These are phyloP conservation scores for Mallotus japonicus DNA, from an alignment of 441 rosid genomes.

Conservation along the genomic window DNA sequence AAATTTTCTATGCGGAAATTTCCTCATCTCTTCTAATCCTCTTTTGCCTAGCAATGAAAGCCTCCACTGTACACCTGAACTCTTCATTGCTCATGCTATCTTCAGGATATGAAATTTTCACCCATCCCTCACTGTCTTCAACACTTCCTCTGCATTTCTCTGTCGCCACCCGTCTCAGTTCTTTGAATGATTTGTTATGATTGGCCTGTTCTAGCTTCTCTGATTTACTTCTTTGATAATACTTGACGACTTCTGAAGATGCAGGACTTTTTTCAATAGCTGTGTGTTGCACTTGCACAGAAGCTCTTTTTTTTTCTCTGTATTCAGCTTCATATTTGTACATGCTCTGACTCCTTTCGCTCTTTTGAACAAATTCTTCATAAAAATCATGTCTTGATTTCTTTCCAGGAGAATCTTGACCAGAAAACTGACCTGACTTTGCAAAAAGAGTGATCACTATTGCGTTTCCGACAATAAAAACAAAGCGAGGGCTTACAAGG, in stretches of 20 bases:
- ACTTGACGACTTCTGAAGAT: conserved; percentile 26
- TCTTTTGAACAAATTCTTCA: conserved; percentile 44
- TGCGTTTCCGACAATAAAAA: conserved; percentile 71
- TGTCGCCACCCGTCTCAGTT: conserved; percentile 42
- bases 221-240: conserved; percentile 46
- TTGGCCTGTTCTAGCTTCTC: conserved; percentile 33
- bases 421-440: conserved; percentile 55
- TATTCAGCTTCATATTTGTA: conserved; percentile 11
- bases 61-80: conserved; percentile 64
- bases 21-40: conserved; percentile 68
- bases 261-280: conserved; percentile 21
- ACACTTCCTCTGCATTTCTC: conserved; percentile 40
- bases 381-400: conserved; percentile 38
- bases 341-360: conserved; percentile 33
- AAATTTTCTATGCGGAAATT: conserved; percentile 27
- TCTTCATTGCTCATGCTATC: conserved; percentile 87
- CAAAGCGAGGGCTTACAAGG: conserved; percentile 61
- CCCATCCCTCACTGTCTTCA: conserved; percentile 29
- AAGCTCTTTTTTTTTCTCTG: conserved; percentile 29
- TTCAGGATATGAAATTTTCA: conserved; percentile 41
- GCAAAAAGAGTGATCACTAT: conserved; percentile 67
- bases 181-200: conserved; percentile 14
- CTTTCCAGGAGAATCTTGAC: conserved; percentile 33
- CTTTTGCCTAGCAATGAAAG: conserved; percentile 88
- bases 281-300: conserved; percentile 4